Evolutionary conservation across 257 asterid genomes (phyloP), one percentile per base, ranked within the genome.

Genomic region (Agastache rugosa): DNA sequence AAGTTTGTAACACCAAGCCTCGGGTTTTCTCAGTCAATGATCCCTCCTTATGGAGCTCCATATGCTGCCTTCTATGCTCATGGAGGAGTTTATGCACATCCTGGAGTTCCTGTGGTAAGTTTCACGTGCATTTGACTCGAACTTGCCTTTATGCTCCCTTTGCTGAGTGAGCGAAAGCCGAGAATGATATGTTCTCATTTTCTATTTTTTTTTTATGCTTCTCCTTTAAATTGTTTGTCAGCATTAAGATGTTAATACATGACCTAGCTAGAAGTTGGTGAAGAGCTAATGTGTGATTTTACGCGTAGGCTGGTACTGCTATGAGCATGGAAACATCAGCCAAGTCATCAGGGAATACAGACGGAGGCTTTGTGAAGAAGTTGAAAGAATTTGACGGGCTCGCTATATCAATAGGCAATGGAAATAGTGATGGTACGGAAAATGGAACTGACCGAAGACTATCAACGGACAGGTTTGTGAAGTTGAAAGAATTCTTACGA

Each of bases 1-100:
- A 62, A 25, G 42, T 23, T 58, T 67, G 31, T 79, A 72, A 25
- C 22, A 16, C 34, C 14, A 44, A 19, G 62, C 61, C 27, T 64
- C 44, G 62, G 45, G 14, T 71, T 73, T 76, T 66, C 62, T 31
- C 87, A 95, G 99, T 83, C 96, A 55, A 88, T 95, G 96, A 85
- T 95, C 76, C 86, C 97, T 25, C 96, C 96, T 64, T 95, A 92
- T 81, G 99, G 96, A 55, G 62, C 87, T 59, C 99, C 96, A 2
- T 92, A 87, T 79, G 93, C 97, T 16, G 97, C 98, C 72, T 84
- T 92, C 75, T 95, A 91, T 76, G 84, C 96, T 55, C 96, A 88
- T 61, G 96, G 93, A 58, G 97, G 99, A 27, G 88, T 90, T 75
- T 93, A 91, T 80, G 78, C 96, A 37, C 98, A 87, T 82, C 94